Base-by-base conservation (phyloP, 129 eudicot genomes). In the Saposhnikovia divaricata region DNA sequence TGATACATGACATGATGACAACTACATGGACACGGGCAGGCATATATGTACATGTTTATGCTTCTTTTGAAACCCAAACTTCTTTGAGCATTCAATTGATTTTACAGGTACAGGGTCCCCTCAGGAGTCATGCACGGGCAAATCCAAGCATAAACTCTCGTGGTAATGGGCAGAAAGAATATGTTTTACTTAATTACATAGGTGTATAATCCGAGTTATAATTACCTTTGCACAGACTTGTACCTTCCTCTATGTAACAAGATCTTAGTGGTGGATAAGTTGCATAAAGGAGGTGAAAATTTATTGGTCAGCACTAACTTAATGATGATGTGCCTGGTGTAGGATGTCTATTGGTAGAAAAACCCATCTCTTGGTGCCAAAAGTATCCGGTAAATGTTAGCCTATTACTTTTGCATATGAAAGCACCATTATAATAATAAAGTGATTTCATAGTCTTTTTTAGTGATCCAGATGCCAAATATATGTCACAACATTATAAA, bases 221-320 rank as follows among this genome's bases (percentile, higher is more conserved):
- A 39, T 50, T 61, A 79, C 55, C 80, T 63, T 87, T 28, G 80
- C 87, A 55, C 65, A 21, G 65, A 6, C 74, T 74, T 82, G 78
- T 87, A 82, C 85, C 65, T 82, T 75, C 53, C 28, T 50, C 44
- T 72, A 71, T 61, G 61, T 76, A 37, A 79, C 75, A 66, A 42
- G 38, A 78, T 63, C 83, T 61, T 61, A 69, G 46, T 81, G 81
- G 83, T 78, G 78, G 83, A 75, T 79, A 84, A 72, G 66, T 59
- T 9, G 7, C 45, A 71, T 37, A 23, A 18, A 72, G 47, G 44
- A 72, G 37, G 48, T 72, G 34, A 6, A 9, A 18, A 21, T 42
- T 40, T 5, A 63, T 87, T 72, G 74, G 79, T 50, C 81, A 81
- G 42, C 63, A 76, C 65, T 27, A 79, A 19, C 51, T 78, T 69